These are phyloP conservation scores for Teratosphaeria epicoccoides DNA, from an alignment of 2,329 filamentous ascomycete genomes.

Conservation along the genomic window DNA sequence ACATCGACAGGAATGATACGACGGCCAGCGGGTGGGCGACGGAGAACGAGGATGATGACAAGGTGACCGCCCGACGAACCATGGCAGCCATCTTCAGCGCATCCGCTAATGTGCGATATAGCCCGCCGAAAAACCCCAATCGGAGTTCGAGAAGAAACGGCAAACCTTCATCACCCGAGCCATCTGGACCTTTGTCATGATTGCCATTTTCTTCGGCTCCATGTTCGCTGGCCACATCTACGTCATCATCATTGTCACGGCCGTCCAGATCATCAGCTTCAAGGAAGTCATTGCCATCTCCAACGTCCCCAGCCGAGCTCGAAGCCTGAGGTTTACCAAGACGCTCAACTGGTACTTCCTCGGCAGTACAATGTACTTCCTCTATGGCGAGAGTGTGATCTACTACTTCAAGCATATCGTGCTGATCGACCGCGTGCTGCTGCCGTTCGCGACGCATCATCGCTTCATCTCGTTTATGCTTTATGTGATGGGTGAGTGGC, in stretches of 20 bases:
- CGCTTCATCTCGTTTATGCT: constrained; percentile 98
- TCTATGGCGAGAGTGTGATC: constrained; percentile 97
- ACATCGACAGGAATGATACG: constrained; percentile 17
- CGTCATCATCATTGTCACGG: constrained; percentile 85
- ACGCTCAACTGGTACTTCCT: constrained; percentile 98
- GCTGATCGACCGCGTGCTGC: constrained; percentile 80
- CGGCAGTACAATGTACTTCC: constrained; percentile 97
- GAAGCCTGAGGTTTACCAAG: constrained; percentile 87
- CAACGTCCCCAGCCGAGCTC: constrained; percentile 82
- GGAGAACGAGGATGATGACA: constrained; percentile 25
- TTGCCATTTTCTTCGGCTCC: constrained; percentile 77
- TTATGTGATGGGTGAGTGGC: constrained; percentile 76
- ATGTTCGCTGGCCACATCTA: constrained; percentile 97
- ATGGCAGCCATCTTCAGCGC: background rate
- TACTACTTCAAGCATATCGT: constrained; percentile 99
- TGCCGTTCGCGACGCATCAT: constrained; percentile 92
- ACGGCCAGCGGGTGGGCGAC: constrained; percentile 25
- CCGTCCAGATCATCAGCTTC: constrained; percentile 92
- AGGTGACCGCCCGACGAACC: constrained; percentile 1
- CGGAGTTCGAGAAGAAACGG: constrained; percentile 97
- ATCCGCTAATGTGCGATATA: background rate
- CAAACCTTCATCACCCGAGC: constrained; percentile 93
- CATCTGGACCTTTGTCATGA: constrained; percentile 98
- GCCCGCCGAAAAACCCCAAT: constrained; percentile 12
- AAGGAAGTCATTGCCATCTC: constrained; percentile 98